A percentile compares a stretch with the other conserved stretches of the same genome.
These are phyloP conservation scores for Geotrichum bryndzae DNA, from an alignment of 1,139 yeast genomes.

Conservation along the genomic window DNA sequence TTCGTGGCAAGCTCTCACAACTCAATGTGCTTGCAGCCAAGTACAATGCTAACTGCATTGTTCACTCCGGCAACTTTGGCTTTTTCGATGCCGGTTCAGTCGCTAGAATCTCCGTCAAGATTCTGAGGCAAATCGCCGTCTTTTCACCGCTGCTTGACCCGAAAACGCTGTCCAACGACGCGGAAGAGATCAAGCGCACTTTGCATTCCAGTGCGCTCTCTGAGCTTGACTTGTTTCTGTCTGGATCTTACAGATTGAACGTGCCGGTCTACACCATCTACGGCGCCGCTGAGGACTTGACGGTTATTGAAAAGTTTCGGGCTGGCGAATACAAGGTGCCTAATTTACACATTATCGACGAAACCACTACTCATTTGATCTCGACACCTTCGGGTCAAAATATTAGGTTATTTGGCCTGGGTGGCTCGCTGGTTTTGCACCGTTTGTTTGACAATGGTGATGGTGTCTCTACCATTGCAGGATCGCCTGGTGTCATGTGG, in stretches of 20 bases:
- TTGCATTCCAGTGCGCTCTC: constrained; percentile 42
- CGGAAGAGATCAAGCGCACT: constrained; percentile 39
- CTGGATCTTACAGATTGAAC: constrained; percentile 43
- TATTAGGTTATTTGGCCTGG: constrained; percentile 59
- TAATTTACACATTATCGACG: constrained; percentile 59
- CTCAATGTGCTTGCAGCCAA: constrained; percentile 45
- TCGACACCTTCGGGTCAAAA: constrained; percentile 41
- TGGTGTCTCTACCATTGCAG: constrained; percentile 44
- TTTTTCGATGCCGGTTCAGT: constrained; percentile 62
- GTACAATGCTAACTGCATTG: constrained; percentile 46
- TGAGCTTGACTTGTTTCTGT: constrained; percentile 48
- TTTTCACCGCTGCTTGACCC: constrained; percentile 56
- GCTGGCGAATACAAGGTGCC: constrained; percentile 48
- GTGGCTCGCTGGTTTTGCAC: constrained; percentile 65
- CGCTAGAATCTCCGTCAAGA: constrained; percentile 40
- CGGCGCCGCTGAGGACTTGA: constrained; percentile 72
- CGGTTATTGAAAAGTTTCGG: constrained; percentile 56
- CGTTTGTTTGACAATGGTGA: constrained; percentile 65
- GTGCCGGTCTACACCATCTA: constrained; percentile 71
- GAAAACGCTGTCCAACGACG: constrained; percentile 38
- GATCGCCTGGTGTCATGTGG: constrained; percentile 75
- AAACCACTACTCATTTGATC: constrained; percentile 37
- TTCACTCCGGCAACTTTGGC: constrained; percentile 79
- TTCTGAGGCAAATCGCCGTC: constrained; percentile 58
- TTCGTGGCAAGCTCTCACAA: constrained; percentile 46